A percentile compares a stretch with the other conserved stretches of the same genome.
These are phyloP conservation scores for Phoma sp. DNA, from an alignment of 2,329 filamentous ascomycete species.

Conservation along the genomic window DNA sequence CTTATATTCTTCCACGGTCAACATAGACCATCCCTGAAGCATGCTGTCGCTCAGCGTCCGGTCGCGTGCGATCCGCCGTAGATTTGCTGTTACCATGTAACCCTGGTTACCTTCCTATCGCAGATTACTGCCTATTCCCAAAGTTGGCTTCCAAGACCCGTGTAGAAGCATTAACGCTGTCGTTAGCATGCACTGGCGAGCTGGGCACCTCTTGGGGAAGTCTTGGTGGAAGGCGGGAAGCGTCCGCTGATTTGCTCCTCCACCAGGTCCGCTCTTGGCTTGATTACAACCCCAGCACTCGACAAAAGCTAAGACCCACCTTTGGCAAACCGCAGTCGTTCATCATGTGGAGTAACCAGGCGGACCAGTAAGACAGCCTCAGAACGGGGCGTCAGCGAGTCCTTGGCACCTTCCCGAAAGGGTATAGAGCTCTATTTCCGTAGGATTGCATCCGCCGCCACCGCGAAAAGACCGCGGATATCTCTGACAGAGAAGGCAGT, in stretches of 20 bases:
- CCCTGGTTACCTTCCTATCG: constrained; percentile 43
- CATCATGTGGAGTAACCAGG: constrained; percentile 7
- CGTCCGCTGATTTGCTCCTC: constrained; percentile 20
- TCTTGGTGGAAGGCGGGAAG: constrained; percentile 20
- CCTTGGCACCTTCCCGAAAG: constrained; percentile 23
- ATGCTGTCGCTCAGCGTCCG: constrained; percentile 13
- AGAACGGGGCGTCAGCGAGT: constrained; percentile 1
- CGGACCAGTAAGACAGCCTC: constrained; percentile 11
- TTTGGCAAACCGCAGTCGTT: constrained; percentile 12
- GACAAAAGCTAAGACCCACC: constrained; percentile 21
- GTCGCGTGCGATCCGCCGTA: constrained; percentile 24
- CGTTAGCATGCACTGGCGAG: constrained; percentile 21
- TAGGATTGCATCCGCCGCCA: constrained; percentile 13
- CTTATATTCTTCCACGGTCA: constrained; percentile 22
- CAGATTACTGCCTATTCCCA: constrained; percentile 27
- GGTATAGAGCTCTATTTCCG: constrained; percentile 19
- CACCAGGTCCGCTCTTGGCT: constrained; percentile 24
- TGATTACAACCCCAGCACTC: constrained; percentile 13
- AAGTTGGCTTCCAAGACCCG: constrained; percentile 40
- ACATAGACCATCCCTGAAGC: not conserved
- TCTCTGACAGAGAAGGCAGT: constrained; percentile 8
- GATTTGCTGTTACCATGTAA: constrained; percentile 16
- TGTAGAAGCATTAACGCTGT: constrained; percentile 27
- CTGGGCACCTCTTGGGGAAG: constrained; percentile 28
- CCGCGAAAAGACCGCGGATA: constrained; percentile 11